These are phyloP conservation scores for Xanthoconium purpureum DNA, from an alignment of 768 basidiomycete species.

Conservation along the genomic window DNA sequence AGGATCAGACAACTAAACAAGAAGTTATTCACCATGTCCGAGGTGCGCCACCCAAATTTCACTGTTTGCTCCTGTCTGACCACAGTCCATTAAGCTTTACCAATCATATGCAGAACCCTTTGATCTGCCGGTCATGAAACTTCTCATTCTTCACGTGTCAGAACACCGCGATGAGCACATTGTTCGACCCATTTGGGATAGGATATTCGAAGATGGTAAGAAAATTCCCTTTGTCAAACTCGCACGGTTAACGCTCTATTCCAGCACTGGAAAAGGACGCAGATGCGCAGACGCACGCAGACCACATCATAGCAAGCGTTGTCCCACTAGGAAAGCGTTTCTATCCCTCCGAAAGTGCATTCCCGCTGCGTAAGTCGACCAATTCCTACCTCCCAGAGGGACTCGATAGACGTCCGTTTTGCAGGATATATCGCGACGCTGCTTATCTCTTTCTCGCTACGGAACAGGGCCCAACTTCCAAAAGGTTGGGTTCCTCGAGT, in stretches of 20 bases:
- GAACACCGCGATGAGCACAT: conserved; percentile 85
- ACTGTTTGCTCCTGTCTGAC: conserved; percentile 11
- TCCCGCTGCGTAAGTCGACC: conserved; percentile 70
- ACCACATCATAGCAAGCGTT: conserved; percentile 61
- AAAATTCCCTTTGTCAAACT: conserved; percentile 3
- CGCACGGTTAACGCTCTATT: conserved; percentile 2
- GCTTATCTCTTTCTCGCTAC: conserved; percentile 70
- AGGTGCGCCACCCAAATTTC: conserved; percentile 48
- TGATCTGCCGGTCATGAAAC: conserved; percentile 75
- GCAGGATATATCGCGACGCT: conserved; percentile 74
- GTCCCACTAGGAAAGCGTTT: conserved; percentile 79
- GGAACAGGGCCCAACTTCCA: conserved; percentile 54
- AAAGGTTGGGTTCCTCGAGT: conserved; percentile 82
- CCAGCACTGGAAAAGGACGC: conserved; percentile 55
- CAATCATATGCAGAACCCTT: conserved; percentile 86
- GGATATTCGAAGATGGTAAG: conserved; percentile 78
- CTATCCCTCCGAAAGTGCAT: conserved; percentile 87
- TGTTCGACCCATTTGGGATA: conserved; percentile 84
- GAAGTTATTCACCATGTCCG: conserved; percentile 74
- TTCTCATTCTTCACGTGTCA: conserved; percentile 90
- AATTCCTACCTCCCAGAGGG: neutral
- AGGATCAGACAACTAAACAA: conserved; percentile 58
- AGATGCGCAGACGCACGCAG: conserved; percentile 54
- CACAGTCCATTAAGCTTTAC: conserved; percentile 58
- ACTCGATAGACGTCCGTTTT: neutral